These are phyloP conservation scores for Suhomyces faveliae DNA, from an alignment of 805 yeast species.

Conservation along the genomic window DNA sequence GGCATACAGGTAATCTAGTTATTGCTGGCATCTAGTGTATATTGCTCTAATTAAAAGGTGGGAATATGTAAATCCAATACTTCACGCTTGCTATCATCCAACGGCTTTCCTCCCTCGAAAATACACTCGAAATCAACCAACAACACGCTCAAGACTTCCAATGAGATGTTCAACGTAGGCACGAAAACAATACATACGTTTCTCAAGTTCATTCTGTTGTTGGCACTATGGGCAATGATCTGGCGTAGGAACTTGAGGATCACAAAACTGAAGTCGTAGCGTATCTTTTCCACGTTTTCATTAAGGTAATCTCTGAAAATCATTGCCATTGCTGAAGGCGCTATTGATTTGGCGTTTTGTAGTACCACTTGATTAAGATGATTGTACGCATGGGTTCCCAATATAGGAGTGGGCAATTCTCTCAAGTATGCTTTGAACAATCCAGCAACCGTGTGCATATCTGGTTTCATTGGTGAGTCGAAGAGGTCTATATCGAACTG, in stretches of 20 bases:
- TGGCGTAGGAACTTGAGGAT: conserved; percentile 66
- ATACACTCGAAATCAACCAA: conserved; percentile 62
- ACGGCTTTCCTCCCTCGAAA: conserved; percentile 52
- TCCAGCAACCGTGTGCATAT: conserved; percentile 86
- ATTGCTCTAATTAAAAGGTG: conserved; percentile 35
- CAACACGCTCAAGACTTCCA: conserved; percentile 56
- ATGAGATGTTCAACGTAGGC: conserved; percentile 71
- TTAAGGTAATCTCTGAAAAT: conserved; percentile 33
- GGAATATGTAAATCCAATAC: conserved; percentile 55
- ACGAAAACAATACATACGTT: conserved; percentile 80
- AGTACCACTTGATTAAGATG: conserved; percentile 26
- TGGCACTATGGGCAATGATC: conserved; percentile 57
- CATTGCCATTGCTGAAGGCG: conserved; percentile 25
- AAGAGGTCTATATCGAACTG: conserved; percentile 68
- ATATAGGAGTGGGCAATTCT: conserved; percentile 67
- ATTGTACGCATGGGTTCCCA: conserved; percentile 50
- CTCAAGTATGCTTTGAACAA: conserved; percentile 78
- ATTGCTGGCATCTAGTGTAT: too few species aligned
- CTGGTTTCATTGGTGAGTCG: conserved; percentile 47
- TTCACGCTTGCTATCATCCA: conserved; percentile 43
- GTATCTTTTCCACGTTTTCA: conserved; percentile 50
- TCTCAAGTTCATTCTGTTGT: conserved; percentile 80
- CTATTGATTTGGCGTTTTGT: conserved; percentile 8
- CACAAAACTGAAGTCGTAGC: conserved; percentile 58
- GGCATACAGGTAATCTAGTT: too few species aligned